Percentiles rank a stretch among this genome's conserved stretches.
phyloP scores from a whole-genome alignment of 2,329 filamentous ascomycete genomes.

The Raffaelea deltoideospora region DNA sequence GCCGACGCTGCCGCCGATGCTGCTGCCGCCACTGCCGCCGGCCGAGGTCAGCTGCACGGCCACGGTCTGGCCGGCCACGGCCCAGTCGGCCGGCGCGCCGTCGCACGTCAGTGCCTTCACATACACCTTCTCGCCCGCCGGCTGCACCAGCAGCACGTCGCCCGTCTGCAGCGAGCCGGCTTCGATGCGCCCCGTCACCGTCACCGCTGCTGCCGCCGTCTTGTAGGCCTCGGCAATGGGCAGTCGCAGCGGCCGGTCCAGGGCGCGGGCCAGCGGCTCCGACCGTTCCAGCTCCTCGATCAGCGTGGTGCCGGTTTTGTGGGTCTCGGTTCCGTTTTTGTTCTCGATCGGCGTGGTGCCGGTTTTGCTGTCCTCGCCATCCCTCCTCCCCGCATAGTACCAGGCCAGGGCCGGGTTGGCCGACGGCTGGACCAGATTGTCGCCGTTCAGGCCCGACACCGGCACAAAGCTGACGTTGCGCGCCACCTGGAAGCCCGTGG shows the following conservation, averaged over 20 bases:
- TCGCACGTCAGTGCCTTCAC: slow-evolving; percentile 68
- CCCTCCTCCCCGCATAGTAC: no score
- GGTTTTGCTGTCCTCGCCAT: no score
- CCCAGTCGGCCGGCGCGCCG: slow-evolving; percentile 37
- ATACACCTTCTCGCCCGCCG: slow-evolving; percentile 63
- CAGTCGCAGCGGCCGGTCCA: slow-evolving; percentile 71
- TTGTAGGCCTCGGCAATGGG: slow-evolving; percentile 81
- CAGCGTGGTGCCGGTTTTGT: slow-evolving; percentile 58
- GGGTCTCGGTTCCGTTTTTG: no score
- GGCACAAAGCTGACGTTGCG: slow-evolving; percentile 80
- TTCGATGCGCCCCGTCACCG: slow-evolving; percentile 74
- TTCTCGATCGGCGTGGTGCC: no score
- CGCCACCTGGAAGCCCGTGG: slow-evolving; percentile 65
- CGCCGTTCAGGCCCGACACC: slow-evolving; percentile 75
- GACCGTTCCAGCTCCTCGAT: slow-evolving; percentile 76
- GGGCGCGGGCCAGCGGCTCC: slow-evolving; percentile 52
- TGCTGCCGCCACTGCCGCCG: no score
- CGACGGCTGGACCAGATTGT: slow-evolving; percentile 58
- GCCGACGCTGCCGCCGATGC: no score
- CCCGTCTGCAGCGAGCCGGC: slow-evolving; percentile 72
- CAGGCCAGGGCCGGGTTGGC: slow-evolving; percentile 47
- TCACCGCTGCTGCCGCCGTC: slow-evolving; percentile 65
- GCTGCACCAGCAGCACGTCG: slow-evolving; percentile 65
- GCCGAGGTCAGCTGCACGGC: slow-evolving; percentile 66
- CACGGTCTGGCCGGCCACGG: slow-evolving; percentile 64